Evolutionary conservation across 352 stramenopile species (phyloP), one percentile per base, ranked within the genome.

Genomic region (Phytophthora sansomeana): DNA sequence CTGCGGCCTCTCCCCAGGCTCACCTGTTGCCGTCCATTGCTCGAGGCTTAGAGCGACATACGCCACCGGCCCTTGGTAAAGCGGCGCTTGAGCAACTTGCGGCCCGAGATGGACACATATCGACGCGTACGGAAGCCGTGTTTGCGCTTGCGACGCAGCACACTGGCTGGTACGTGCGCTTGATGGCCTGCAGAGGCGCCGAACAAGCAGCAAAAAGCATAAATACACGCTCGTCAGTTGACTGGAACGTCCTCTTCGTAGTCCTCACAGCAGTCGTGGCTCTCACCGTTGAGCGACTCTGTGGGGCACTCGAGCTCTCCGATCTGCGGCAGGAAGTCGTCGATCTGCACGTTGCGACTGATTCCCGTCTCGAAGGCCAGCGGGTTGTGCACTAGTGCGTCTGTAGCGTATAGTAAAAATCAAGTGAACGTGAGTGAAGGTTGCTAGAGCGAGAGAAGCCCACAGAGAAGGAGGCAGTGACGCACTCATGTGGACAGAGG

Each of bases 101-200:
- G 85, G 49, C 87, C 87, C 39, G 85, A 81, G 52, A 93, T 83
- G 49, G 85, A 89, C 66, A 90, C 65, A 17, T n/a, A n/a, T n/a
- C 85, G 83, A 50, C 87, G 87, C 52, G 85, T 81, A 36, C 85
- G 85, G 79, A 95, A 95, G 57, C 87, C 87, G 65, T 94, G 87
- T 72, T 95, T 95, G 52, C 87, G 80, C 78, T 95, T 95, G 56
- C 87, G 87, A 38, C 87, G 87, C 70, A 95, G 67, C 33, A 94
- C 85, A 59, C 87, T 95, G 41, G 87, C 72, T 95, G 87, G 72
- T 94, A 95, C 57, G 87, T 95, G 47, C 87, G 84, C 78, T 95
- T 95, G 38, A 95, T 78, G 26, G 85, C 87, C 55, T 83, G 76
- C 55, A 94, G 66, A 1, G 87, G 84, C 62, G 90, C 85, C 90